Percentiles rank a stretch among this genome's conserved stretches.
Evolutionary conservation across 148 eudicot genomes (phyloP).

Genomic region (Camellia lanceoleosa): DNA sequence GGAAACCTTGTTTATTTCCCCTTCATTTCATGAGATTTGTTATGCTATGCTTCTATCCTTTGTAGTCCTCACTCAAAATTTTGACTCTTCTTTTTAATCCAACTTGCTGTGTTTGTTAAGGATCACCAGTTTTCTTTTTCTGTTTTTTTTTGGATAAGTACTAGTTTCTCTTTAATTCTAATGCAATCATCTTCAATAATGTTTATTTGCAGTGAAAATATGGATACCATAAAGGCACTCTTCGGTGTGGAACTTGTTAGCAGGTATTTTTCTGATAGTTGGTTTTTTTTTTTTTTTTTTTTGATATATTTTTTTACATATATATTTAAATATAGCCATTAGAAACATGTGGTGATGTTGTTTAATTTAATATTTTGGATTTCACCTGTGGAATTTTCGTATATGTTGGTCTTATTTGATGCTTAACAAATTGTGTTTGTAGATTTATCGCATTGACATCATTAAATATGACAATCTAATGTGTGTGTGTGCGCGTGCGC

Average conservation of each 20-base stretch:
- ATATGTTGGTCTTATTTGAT: background rate
- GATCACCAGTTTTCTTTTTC: background rate
- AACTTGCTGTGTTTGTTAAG: background rate
- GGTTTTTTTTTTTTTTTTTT: background rate
- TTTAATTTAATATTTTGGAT: background rate
- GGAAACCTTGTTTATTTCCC: background rate
- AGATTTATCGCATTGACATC: background rate
- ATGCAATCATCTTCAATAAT: conserved; percentile 9
- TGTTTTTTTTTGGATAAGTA: background rate
- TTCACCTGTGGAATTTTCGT: background rate
- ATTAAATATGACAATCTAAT: background rate
- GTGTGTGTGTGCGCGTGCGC: background rate
- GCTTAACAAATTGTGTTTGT: background rate
- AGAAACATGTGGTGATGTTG: background rate
- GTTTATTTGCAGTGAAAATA: conserved; percentile 57
- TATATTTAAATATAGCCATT: background rate
- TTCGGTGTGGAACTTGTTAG: conserved; percentile 84
- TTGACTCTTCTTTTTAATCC: background rate
- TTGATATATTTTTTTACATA: too few species aligned
- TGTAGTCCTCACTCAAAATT: too few species aligned
- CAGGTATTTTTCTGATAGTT: conserved; percentile 50
- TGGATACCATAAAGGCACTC: conserved; percentile 68
- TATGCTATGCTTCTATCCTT: background rate
- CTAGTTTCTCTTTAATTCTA: conserved; percentile 12
- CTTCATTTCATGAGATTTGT: background rate